Evolutionary conservation across 768 basidiomycete species (phyloP), one percentile per base, ranked within the genome.

Genomic region (Wakefieldia striispora): DNA sequence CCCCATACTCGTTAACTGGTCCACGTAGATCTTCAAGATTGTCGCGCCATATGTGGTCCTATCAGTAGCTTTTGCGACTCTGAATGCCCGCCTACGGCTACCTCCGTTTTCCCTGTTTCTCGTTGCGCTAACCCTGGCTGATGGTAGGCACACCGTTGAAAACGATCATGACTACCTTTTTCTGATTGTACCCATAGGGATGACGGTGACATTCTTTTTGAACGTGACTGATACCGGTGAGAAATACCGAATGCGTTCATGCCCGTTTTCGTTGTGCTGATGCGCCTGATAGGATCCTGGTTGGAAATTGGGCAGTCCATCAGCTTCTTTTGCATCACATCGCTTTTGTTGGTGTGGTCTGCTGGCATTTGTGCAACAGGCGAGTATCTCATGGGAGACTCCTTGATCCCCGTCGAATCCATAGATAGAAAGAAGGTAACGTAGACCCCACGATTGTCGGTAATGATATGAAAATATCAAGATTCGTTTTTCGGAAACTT

Each of bases 221-320:
- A 81, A 81, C 34, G 91, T 94, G 23, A 83, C 82, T 20, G 89
- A 94, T 64, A 88, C 82, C 4, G 88, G 83, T 83, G 54, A 50
- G 61, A 70, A 58, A 16, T 24, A 45, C 14, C 12, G 4, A 6
- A 16, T 33, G n/a, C 27, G 21, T 17, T 26, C 34, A 9, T 33
- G 34, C 27, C 21, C 14, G 13, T 26, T 7, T 27, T 37, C 23
- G 4, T 53, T 23, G 38, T 6, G 45, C 51, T 62, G 38, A 51
- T 44, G 41, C 19, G 33, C 3, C 50, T 19, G 6, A 31, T 58
- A 79, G 87, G 91, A 0, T 90, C 87, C 3, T 94, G 91, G 91
- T 71, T 93, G 49, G 88, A 94, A 61, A 94, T 92, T 45, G 91
- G 91, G 6, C 87, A 90, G 61, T 84, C 88, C 0, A 91, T 94